A percentile compares a stretch with the other conserved stretches of the same genome.
phyloP scores from a whole-genome alignment of 495 filamentous ascomycete genomes.

The Penicillium samsonianum region DNA sequence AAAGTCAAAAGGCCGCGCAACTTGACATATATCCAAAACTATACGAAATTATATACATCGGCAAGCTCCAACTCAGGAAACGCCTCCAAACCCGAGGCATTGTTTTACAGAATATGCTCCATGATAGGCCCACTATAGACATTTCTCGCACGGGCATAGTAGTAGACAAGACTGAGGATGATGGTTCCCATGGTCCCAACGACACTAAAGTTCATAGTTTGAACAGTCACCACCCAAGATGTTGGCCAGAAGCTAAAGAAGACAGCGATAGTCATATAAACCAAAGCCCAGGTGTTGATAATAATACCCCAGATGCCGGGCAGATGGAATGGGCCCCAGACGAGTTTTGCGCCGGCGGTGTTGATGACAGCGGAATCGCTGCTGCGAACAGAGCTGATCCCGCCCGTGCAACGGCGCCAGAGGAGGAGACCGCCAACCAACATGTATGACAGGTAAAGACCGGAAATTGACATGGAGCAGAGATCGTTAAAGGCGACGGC shows the following conservation, averaged over 20 bases:
- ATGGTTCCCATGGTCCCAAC: conserved; percentile 43
- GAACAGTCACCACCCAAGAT: conserved; percentile 29
- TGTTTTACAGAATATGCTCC: conserved; percentile 27
- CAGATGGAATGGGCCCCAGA: conserved; percentile 42
- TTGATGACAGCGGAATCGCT: conserved; percentile 26
- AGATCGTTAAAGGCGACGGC: conserved; percentile 49
- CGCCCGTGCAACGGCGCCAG: conserved; percentile 43
- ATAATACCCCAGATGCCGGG: conserved; percentile 32
- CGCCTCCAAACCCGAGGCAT: too few species aligned
- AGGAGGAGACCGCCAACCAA: conserved; percentile 47
- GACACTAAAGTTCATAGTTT: conserved; percentile 50
- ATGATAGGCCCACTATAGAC: conserved; percentile 50
- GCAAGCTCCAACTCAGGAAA: neutral
- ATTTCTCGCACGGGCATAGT: conserved; percentile 41
- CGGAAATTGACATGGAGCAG: conserved; percentile 44
- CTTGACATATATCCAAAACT: neutral
- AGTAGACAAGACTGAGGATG: conserved; percentile 50
- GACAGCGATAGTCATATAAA: conserved; percentile 49
- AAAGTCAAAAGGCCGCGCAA: neutral
- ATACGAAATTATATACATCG: conserved; percentile 3
- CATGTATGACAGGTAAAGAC: conserved; percentile 48
- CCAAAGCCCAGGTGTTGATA: conserved; percentile 35
- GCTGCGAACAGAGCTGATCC: conserved; percentile 29
- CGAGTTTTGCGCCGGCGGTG: conserved; percentile 37
- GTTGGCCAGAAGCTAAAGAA: conserved; percentile 57